A percentile compares a stretch with the other conserved stretches of the same genome.
Evolutionary conservation across 768 basidiomycete species (phyloP).

Genomic region (Rhizopogon vulgaris): DNA sequence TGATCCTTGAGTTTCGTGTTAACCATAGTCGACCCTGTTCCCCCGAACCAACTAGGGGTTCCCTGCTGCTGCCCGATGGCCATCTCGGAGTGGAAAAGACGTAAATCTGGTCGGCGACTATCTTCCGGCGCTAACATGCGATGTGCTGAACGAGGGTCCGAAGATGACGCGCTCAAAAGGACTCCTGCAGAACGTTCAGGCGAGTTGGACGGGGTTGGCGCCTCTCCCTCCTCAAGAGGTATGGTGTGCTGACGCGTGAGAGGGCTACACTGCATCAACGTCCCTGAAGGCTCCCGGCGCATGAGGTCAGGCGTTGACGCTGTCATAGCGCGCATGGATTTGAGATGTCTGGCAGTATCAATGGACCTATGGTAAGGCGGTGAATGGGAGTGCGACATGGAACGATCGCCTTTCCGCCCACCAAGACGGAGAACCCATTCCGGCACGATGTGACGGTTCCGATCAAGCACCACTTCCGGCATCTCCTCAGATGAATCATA

Average conservation of each 20-base stretch:
- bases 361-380: background rate
- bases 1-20: slow-evolving; percentile 94
- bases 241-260: slow-evolving; percentile 35
- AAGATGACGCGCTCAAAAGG: slow-evolving; percentile 26
- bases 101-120: slow-evolving; percentile 30
- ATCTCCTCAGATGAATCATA: slow-evolving; percentile 64
- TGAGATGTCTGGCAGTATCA: slow-evolving; percentile 28
- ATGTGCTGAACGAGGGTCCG: slow-evolving; percentile 15
- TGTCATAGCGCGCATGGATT: slow-evolving; percentile 41
- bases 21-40: slow-evolving; percentile 88
- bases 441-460: slow-evolving; percentile 94
- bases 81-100: slow-evolving; percentile 37
- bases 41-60: slow-evolving; percentile 65
- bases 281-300: slow-evolving; percentile 10
- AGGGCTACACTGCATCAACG: slow-evolving; percentile 30
- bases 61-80: slow-evolving; percentile 21
- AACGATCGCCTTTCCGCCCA: slow-evolving; percentile 40
- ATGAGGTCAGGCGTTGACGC: slow-evolving; percentile 71
- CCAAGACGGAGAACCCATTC: slow-evolving; percentile 74
- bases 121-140: slow-evolving; percentile 15
- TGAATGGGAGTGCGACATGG: slow-evolving; percentile 39
- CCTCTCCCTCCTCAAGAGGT: slow-evolving; percentile 32
- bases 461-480: slow-evolving; percentile 90
- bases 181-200: slow-evolving; percentile 29
- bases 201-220: slow-evolving; percentile 47